Percentiles rank a stretch among this genome's conserved stretches.
Conservation (phyloP, 768 basidiomycete species). For the Daedalea quercina region DNA sequence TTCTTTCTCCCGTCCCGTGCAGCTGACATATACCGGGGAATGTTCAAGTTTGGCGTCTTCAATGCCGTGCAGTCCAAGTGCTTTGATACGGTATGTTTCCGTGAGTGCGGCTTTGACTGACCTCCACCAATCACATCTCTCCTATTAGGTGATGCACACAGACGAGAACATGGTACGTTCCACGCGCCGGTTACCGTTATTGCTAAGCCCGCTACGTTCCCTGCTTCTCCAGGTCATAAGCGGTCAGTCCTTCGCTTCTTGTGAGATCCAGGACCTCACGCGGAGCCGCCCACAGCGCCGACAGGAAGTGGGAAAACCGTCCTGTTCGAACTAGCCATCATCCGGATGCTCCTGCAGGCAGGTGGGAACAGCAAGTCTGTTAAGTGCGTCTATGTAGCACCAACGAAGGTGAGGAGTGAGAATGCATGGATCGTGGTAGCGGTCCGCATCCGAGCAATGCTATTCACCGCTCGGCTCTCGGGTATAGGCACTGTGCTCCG, state of each 20-base stretch:
- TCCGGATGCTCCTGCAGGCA: constrained; percentile 56
- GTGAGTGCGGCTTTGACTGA: neutral
- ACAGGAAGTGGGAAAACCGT: constrained; percentile 97
- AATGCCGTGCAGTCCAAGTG: constrained; percentile 87
- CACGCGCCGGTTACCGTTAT: constrained; percentile 1
- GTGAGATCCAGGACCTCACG: constrained; percentile 4
- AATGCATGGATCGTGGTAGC: neutral
- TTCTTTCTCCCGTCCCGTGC: neutral
- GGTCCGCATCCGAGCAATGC: neutral
- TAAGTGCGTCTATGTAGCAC: constrained; percentile 90
- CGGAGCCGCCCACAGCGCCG: constrained; percentile 50
- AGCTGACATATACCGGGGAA: constrained; percentile 76
- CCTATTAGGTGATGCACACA: constrained; percentile 45
- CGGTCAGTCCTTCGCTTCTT: constrained; percentile 33
- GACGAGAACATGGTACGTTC: constrained; percentile 56
- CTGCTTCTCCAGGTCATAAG: constrained; percentile 54
- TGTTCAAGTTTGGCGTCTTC: constrained; percentile 88
- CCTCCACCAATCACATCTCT: neutral
- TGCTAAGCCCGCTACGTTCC: neutral
- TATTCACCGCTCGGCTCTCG: neutral
- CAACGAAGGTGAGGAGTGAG: constrained; percentile 61
- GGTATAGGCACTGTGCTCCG: constrained; percentile 69
- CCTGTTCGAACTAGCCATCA: constrained; percentile 86
- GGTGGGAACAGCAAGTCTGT: constrained; percentile 25
- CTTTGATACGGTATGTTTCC: constrained; percentile 59